Evolutionary conservation across 2,329 filamentous ascomycete species (phyloP), one percentile per base, ranked within the genome.

Genomic region (Exophiala phaeomuriformis): DNA sequence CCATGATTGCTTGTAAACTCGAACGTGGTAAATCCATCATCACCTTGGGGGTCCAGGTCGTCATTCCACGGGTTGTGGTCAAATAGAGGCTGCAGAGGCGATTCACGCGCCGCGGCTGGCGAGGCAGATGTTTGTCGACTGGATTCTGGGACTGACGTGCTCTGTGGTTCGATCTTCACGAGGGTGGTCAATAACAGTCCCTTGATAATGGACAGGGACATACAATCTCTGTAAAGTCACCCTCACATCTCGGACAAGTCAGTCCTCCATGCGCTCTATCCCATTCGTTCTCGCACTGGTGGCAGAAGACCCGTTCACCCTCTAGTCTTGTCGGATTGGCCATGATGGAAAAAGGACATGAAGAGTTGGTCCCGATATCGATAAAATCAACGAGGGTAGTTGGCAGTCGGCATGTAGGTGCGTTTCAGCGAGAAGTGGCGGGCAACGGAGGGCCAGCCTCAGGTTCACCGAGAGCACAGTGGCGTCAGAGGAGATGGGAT

Each of bases 151-250:
- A 68, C 43, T 68, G 55, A 49, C 36, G 47, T 12, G 27, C 47
- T 50, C 4, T 48, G 49, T 12, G 53, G 53, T 39, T 56, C 51
- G 27, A 60, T 44, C 57, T 61, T 45, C n/a, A 37, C 12, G 2
- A 7, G 2, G 19, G 8, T 5, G 29, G 46, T 61, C 39, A 56
- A 53, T 40, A 40, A 35, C 28, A 36, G 6, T 40, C n/a, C 6
- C 30, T 4, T 12, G 39, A 30, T 10, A 3, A 4, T 40, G 28
- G 35, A 40, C 6, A 7, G 10, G 8, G 52, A 76, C 85, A 66
- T 75, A 95, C 90, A 63, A 97, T 89, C 72, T 98, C 90, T 10
- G 83, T 88, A 61, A 88, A 84, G 19, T 95, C 88, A 36, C 83
- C 82, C 3, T 77, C 67, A 67, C 93, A 98, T n/a, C 73, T 69